Evolutionary conservation across 306 rosid species (phyloP).

Genomic region (Prunus mira): DNA sequence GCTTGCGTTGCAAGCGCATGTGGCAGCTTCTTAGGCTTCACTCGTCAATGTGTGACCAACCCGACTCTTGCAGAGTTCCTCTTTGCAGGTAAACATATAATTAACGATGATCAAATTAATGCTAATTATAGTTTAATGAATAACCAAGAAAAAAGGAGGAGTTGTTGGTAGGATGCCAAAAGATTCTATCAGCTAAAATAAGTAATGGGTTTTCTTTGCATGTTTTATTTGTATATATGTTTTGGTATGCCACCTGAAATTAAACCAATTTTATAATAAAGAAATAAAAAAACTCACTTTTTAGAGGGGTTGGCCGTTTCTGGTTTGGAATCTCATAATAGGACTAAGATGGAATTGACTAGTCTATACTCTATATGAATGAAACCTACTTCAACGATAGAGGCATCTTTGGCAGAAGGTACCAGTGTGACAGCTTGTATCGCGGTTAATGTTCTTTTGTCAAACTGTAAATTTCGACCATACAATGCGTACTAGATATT

Average conservation of each 20-base stretch:
- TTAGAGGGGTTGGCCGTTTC: not conserved
- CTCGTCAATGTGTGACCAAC: conserved; percentile 60
- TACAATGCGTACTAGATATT: not conserved
- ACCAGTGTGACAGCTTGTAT: no score
- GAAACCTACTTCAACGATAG: not conserved
- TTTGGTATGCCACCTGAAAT: not conserved
- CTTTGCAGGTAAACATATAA: conserved; percentile 62
- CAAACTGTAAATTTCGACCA: not conserved
- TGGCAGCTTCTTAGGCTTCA: conserved; percentile 90
- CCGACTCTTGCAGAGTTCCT: conserved; percentile 84
- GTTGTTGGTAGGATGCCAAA: not conserved
- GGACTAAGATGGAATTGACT: not conserved
- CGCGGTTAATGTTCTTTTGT: not conserved
- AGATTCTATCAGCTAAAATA: not conserved
- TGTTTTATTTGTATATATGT: not conserved
- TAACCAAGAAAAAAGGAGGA: not conserved
- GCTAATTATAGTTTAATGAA: not conserved
- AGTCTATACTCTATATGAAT: not conserved
- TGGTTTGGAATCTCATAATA: not conserved
- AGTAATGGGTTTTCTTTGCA: not conserved
- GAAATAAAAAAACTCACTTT: not conserved
- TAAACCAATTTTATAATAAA: not conserved
- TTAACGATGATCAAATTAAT: not conserved
- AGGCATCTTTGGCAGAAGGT: conserved; percentile 3
- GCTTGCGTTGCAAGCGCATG: conserved; percentile 86